Evolutionary conservation across 1,139 yeast species (phyloP), one percentile per base, ranked within the genome.

Genomic region (Yamadazyma trypodendri): DNA sequence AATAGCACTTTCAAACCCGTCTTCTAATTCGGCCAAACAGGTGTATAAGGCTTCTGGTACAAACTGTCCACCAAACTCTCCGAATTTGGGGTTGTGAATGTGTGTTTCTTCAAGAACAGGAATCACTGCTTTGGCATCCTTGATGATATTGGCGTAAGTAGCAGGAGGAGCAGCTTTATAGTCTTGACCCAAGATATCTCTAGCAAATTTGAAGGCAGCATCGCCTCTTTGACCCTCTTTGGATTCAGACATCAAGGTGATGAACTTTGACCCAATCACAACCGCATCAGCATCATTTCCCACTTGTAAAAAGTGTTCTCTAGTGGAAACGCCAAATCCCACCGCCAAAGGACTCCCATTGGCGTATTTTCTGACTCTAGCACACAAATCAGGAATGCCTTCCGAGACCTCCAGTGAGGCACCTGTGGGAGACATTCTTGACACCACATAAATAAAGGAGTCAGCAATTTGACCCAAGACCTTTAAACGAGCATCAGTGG

Each of bases 361-460:
- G 9, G 95, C 77, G 55, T 77, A 74, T 46, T 77, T 72, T 56
- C 95, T 78, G 12, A 94, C 95, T 51, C 90, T 79, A 28, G 71
- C 71, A 52, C 94, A 80, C 45, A 92, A 74, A 31, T 72, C 79
- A 23, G 81, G 79, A 41, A 90, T 75, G 48, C 83, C 83, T 6
- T 69, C 57, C 30, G 85, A 77, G 36, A 92, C 81, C 28, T 77
- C 64, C 12, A 77, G 72, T 16, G 81, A 68, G 22, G 95, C 94
- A 58, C 99, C 98, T 25, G 99, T 92, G 39, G 96, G 84, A 48
- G 97, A 97, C 98, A 92, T 92, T 60, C 95, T 79, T 7, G 97
- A 88, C 15, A 92, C 97, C 32, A 92, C 97, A 54, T 92, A 92
- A 44, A 92, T 84, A 62, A 92, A 92, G 1, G 97, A 85, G 58